These are phyloP conservation scores for Dorcoceras hygrometricum DNA, from an alignment of 257 asterid genomes.

Conservation along the genomic window DNA sequence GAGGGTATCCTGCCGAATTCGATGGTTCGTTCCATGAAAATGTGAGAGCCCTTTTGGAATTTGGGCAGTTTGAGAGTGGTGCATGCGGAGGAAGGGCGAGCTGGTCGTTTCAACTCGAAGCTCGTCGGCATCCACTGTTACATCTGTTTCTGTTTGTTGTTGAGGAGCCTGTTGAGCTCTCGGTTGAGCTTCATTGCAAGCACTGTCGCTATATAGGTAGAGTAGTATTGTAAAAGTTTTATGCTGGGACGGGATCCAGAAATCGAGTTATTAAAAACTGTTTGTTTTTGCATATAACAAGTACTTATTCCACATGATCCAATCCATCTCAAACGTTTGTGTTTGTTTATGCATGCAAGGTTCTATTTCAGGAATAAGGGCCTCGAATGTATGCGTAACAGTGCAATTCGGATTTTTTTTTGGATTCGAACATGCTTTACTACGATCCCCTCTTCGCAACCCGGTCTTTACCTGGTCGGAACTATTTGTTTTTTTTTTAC, in stretches of 20 bases:
- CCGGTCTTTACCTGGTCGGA: too few species aligned
- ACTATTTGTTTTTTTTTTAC: too few species aligned
- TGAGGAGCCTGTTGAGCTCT: slow-evolving; percentile 74
- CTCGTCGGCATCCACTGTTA: slow-evolving; percentile 66
- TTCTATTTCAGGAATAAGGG: not conserved
- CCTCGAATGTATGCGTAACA: too few species aligned
- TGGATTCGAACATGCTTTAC: too few species aligned
- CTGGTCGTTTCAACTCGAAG: slow-evolving; percentile 93
- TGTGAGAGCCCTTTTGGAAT: slow-evolving; percentile 61
- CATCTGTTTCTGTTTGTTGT: slow-evolving; percentile 61
- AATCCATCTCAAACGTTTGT: not conserved
- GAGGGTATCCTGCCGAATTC: slow-evolving; percentile 71
- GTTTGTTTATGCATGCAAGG: not conserved
- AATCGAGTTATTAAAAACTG: too few species aligned
- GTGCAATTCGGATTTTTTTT: too few species aligned
- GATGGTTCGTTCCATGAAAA: slow-evolving; percentile 65
- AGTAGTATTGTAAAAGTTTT: not conserved
- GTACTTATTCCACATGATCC: too few species aligned
- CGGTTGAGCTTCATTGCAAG: slow-evolving; percentile 59
- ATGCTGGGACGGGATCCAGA: not conserved
- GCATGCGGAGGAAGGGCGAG: slow-evolving; percentile 43
- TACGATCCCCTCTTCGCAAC: too few species aligned
- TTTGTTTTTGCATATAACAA: too few species aligned
- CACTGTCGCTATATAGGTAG: slow-evolving; percentile 88
- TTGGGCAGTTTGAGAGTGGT: slow-evolving; percentile 58